Evolutionary conservation across 140 eudicot species (phyloP).

Genomic region (Flaveria floridana): DNA sequence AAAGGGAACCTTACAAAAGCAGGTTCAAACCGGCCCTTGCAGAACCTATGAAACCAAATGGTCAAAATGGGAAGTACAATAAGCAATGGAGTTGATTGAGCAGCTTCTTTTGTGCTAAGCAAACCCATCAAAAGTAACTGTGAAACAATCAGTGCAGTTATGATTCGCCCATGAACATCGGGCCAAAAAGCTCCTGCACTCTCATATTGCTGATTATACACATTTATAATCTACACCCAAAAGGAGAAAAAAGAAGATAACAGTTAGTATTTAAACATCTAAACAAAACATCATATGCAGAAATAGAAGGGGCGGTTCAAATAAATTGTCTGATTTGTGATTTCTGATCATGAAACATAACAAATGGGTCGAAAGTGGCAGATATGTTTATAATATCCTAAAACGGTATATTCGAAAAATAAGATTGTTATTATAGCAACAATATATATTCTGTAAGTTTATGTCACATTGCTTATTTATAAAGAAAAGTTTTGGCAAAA

Average conservation of each 20-base stretch:
- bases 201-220: conserved; percentile 79
- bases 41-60: conserved; percentile 61
- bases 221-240: conserved; percentile 63
- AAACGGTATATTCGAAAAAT: background rate
- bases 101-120: conserved; percentile 68
- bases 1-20: conserved; percentile 67
- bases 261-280: background rate
- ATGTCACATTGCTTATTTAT: background rate
- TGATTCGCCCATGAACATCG: conserved; percentile 76
- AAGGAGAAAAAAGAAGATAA: background rate
- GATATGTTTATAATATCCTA: background rate
- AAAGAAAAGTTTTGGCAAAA: background rate
- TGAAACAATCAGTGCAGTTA: conserved; percentile 63
- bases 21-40: conserved; percentile 82
- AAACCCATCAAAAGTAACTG: conserved; percentile 75
- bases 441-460: background rate
- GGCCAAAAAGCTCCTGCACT: conserved; percentile 94
- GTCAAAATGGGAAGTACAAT: conserved; percentile 64
- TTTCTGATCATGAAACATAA: background rate
- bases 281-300: background rate
- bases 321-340: background rate
- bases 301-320: background rate
- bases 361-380: background rate
- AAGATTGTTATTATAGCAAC: background rate
- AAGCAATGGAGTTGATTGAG: conserved; percentile 65